A percentile compares a stretch with the other conserved stretches of the same genome.
Conservation (phyloP, 2,329 filamentous ascomycete species). For the Botrytis cinerea region DNA sequence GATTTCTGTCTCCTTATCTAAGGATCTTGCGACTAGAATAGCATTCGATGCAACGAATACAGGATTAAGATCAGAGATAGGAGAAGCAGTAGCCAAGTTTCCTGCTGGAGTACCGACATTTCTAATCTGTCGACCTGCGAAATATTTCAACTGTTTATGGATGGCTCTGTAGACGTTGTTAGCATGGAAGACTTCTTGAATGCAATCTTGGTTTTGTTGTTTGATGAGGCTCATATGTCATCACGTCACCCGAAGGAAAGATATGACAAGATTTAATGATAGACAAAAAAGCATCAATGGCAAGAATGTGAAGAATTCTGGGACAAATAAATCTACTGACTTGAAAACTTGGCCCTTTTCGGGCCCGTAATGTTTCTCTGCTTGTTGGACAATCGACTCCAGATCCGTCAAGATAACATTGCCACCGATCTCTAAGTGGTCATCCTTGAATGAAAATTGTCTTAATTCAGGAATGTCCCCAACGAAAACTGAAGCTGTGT, state of each 20-base stretch:
- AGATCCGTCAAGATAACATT: conserved; percentile 92
- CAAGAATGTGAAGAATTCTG: too few species aligned
- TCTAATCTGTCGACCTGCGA: conserved; percentile 91
- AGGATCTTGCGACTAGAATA: conserved; percentile 76
- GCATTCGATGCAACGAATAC: conserved; percentile 88
- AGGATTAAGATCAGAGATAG: conserved; percentile 94
- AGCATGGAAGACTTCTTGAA: not conserved
- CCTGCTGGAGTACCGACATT: conserved; percentile 97
- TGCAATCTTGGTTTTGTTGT: not conserved
- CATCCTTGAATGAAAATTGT: conserved; percentile 76
- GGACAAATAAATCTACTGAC: conserved; percentile 5
- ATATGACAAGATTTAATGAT: not conserved
- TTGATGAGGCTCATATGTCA: not conserved
- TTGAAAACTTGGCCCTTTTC: conserved; percentile 69
- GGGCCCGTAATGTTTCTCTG: conserved; percentile 74
- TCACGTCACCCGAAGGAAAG: not conserved
- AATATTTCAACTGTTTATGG: conserved; percentile 90
- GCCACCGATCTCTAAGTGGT: conserved; percentile 86
- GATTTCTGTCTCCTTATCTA: conserved; percentile 74
- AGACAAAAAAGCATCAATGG: not conserved
- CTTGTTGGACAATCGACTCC: conserved; percentile 79
- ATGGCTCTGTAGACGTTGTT: conserved; percentile 57
- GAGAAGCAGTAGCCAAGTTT: conserved; percentile 90
- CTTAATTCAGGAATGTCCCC: conserved; percentile 90
- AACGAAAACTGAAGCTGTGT: conserved; percentile 86